phyloP scores from a whole-genome alignment of 306 rosid species.

The Lathyrus aphaca region DNA sequence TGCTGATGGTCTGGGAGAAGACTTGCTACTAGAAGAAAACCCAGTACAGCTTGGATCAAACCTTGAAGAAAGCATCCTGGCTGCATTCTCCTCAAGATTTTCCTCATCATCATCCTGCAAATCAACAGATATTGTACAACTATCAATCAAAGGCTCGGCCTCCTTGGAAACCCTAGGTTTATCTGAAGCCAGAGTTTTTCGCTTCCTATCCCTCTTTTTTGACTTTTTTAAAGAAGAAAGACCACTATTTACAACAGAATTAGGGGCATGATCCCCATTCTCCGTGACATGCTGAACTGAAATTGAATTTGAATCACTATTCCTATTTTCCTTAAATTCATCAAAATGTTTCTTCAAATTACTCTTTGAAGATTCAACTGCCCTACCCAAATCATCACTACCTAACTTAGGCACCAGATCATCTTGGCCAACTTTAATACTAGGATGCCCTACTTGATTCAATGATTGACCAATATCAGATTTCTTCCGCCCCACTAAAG shows the following conservation, averaged over 20 bases:
- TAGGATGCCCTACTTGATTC: slow-evolving; percentile 48
- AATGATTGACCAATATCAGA: slow-evolving; percentile 42
- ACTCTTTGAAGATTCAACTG: slow-evolving; percentile 44
- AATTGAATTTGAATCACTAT: slow-evolving; percentile 50
- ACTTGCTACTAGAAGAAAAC: slow-evolving; percentile 62
- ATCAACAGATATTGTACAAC: slow-evolving; percentile 50
- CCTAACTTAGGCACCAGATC: slow-evolving; percentile 52
- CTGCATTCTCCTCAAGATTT: slow-evolving; percentile 98
- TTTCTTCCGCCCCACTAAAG: slow-evolving; percentile 75
- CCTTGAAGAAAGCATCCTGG: slow-evolving; percentile 95
- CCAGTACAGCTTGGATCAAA: slow-evolving; percentile 98
- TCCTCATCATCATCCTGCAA: slow-evolving; percentile 75
- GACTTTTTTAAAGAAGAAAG: slow-evolving; percentile 52
- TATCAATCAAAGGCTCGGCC: slow-evolving; percentile 52
- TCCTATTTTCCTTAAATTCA: slow-evolving; percentile 49
- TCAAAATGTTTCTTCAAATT: slow-evolving; percentile 44
- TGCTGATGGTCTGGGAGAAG: slow-evolving; percentile 54
- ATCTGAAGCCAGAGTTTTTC: slow-evolving; percentile 48
- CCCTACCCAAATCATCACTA: slow-evolving; percentile 49
- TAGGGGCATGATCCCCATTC: slow-evolving; percentile 50
- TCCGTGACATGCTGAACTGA: slow-evolving; percentile 49
- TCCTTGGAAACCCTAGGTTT: slow-evolving; percentile 45
- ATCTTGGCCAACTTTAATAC: slow-evolving; percentile 32
- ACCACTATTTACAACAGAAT: slow-evolving; percentile 58
- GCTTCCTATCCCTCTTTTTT: slow-evolving; percentile 55